phyloP scores from a whole-genome alignment of 164 flowering plant genomes.

The Chloranthus sessilifolius region DNA sequence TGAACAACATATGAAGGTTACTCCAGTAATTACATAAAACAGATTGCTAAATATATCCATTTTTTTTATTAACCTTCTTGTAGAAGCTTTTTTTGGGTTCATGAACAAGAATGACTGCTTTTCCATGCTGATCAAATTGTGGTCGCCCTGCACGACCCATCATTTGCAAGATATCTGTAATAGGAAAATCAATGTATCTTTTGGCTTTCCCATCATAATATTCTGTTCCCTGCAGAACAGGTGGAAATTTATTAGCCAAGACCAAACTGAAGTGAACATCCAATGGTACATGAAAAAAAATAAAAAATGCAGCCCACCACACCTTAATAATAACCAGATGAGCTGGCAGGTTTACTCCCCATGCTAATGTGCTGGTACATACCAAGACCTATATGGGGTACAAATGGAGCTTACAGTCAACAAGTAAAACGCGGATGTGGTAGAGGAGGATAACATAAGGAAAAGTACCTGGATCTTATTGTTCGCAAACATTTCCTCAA shows the following conservation, averaged over 20 bases:
- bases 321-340: constrained; percentile 98
- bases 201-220: constrained; percentile 87
- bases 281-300: background rate
- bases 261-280: background rate
- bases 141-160: constrained; percentile 99
- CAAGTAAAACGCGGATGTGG: too few relatives aligned
- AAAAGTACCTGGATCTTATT: constrained; percentile 80
- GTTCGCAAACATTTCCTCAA: constrained; percentile 92
- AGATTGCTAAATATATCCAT: background rate
- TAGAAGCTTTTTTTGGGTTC: constrained; percentile 99
- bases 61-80: constrained; percentile 59
- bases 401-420: background rate
- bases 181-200: constrained; percentile 95
- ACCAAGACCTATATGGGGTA: constrained; percentile 62
- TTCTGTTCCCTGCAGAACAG: constrained; percentile 91
- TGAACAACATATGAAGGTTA: constrained; percentile 5
- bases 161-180: constrained; percentile 99
- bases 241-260: background rate
- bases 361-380: constrained; percentile 95
- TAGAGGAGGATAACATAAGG: background rate
- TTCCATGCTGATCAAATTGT: constrained; percentile 96
- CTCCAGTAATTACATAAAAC: constrained; percentile 1
- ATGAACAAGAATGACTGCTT: constrained; percentile 98
- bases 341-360: constrained; percentile 99
- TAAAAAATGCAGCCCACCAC: constrained; percentile 2